Conservation (phyloP, 805 yeast species). For the Metschnikowia borealis region DNA sequence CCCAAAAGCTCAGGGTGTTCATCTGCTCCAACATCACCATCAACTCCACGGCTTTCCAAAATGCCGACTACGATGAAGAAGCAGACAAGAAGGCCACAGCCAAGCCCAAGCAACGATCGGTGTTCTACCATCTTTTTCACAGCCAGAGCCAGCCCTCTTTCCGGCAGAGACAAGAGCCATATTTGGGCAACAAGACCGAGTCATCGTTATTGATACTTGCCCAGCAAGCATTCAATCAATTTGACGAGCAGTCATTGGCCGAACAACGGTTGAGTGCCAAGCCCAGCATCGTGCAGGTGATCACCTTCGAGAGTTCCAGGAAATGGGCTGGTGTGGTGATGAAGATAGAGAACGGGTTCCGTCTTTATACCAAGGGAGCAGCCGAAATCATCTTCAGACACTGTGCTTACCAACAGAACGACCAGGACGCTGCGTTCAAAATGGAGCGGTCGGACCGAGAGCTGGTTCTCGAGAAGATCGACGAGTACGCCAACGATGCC, state of each 20-base stretch:
- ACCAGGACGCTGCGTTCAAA: constrained; percentile 23
- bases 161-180: constrained; percentile 46
- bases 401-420: constrained; percentile 43
- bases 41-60: constrained; percentile 90
- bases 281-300: constrained; percentile 53
- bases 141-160: constrained; percentile 8
- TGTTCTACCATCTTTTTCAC: constrained; percentile 26
- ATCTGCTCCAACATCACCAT: constrained; percentile 57
- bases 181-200: constrained; percentile 92
- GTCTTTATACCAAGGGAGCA: constrained; percentile 86
- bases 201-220: constrained; percentile 78
- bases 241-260: constrained; percentile 43
- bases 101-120: constrained; percentile 28
- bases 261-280: constrained; percentile 24
- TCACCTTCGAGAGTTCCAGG: constrained; percentile 89
- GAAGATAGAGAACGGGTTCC: constrained; percentile 43
- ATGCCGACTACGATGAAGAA: constrained; percentile 41
- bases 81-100: constrained; percentile 23
- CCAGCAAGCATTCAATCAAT: constrained; percentile 48
- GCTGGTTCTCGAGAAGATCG: constrained; percentile 32
- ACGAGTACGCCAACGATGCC: constrained; percentile 68
- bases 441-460: constrained; percentile 29
- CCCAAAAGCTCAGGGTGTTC: constrained; percentile 20
- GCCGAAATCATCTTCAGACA: constrained; percentile 76
- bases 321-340: constrained; percentile 89